Base-by-base conservation (phyloP, 2,329 filamentous ascomycete genomes). In the Sordariomycetes sp. region DNA sequence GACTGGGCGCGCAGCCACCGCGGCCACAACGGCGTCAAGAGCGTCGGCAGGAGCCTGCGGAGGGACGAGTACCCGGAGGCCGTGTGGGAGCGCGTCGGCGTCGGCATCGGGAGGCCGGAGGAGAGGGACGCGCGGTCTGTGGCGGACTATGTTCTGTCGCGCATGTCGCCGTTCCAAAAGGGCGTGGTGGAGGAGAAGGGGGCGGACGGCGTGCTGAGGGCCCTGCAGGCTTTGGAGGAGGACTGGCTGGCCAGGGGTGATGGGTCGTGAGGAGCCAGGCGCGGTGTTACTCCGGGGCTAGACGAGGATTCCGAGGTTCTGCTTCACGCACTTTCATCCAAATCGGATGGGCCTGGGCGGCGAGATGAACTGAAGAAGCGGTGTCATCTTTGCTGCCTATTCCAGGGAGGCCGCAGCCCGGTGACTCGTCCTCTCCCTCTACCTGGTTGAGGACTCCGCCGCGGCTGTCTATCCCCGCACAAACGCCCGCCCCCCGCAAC, bases 71-170 rank as follows among this genome's bases (percentile, higher is more conserved):
- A 74, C 54, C 69, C 71, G 2, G 67, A 63, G 0, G 71, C 73
- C 0, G 72, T 69, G 16, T 81, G 75, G 74, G 78, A 69, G 62
- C 77, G 89, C 60, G 82, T 97, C 55, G 86, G 88, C 0, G 75
- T 97, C 14, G 94, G 94, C 0, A 96, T 97, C 72, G 92, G 90
- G n/a, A 76, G 94, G 53, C 93, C 93, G 0, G 76, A 74, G 53
- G 86, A 80, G 61, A 79, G 91, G 62, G 85, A 90, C 55, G 75
- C 77, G 24, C 73, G 75, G 46, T 82, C 81, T 2, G 91, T 97
- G 11, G 82, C 86, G 51, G 75, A 82, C 25, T 96, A 93, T 74
- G 92, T 97, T 51, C 73, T 97, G 64, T 78, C 78, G 59, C 82
- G 83, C 65, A 85, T 94, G 76, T 79, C 76, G 11, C 62, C 65